phyloP scores from a whole-genome alignment of 139 green algal genomes.

The Desmodesmus armatus region DNA sequence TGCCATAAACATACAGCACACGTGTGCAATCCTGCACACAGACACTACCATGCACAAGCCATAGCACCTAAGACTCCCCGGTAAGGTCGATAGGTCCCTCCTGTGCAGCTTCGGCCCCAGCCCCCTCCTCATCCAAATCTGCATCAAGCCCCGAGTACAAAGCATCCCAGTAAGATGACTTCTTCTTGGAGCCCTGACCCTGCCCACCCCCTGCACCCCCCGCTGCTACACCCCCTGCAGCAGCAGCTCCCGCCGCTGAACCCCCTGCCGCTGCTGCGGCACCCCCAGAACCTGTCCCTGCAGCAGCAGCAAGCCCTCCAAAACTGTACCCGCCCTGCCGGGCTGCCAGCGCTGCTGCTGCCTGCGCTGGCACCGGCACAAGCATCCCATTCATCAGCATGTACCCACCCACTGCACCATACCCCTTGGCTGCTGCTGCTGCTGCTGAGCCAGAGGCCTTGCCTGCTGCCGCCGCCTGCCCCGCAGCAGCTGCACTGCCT shows the following conservation, averaged over 20 bases:
- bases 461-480: not conserved
- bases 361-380: constrained; percentile 18
- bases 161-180: constrained; percentile 1
- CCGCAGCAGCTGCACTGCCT: not conserved
- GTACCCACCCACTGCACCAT: too few species aligned
- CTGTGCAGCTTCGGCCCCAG: not conserved
- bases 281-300: not conserved
- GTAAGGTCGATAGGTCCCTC: not conserved
- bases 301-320: not conserved
- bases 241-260: not conserved
- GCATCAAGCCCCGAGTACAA: not conserved
- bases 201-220: too few species aligned
- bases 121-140: not conserved
- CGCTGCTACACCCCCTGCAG: too few species aligned
- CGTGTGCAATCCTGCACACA: not conserved
- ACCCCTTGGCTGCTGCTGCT: too few species aligned
- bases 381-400: constrained; percentile 37
- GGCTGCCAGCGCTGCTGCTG: constrained; percentile 4
- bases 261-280: not conserved
- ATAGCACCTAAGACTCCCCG: too few species aligned
- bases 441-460: constrained; percentile 1
- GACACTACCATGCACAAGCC: not conserved
- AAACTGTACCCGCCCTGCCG: not conserved
- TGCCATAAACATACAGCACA: not conserved
- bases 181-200: not conserved